phyloP scores from a whole-genome alignment of 2,329 filamentous ascomycete species.

The Myriangium duriaei region DNA sequence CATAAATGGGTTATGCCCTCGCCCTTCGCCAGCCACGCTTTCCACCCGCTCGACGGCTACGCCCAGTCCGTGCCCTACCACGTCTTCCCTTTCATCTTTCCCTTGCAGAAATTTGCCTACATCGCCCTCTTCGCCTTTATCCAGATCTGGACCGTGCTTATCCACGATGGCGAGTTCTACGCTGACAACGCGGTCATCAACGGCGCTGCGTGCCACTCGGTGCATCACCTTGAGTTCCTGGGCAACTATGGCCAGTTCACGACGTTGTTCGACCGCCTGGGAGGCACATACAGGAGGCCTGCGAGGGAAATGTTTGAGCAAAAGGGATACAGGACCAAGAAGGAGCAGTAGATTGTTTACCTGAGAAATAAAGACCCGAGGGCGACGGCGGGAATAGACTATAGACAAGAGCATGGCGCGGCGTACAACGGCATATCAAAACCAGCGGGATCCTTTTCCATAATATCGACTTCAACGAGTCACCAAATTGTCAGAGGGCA shows the following conservation, averaged over 20 bases:
- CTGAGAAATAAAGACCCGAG: not conserved
- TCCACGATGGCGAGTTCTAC: slow-evolving; percentile 90
- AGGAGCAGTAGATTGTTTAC: slow-evolving; percentile 3
- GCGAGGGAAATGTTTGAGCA: slow-evolving; percentile 9
- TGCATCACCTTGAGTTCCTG: slow-evolving; percentile 80
- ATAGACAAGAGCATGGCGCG: not conserved
- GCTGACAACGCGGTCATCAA: slow-evolving; percentile 86
- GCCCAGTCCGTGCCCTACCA: slow-evolving; percentile 85
- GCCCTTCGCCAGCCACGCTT: slow-evolving; percentile 82
- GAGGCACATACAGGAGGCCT: slow-evolving; percentile 75
- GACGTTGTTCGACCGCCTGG: slow-evolving; percentile 79
- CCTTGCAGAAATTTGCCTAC: slow-evolving; percentile 81
- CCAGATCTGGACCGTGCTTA: slow-evolving; percentile 95
- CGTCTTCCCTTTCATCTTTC: slow-evolving; percentile 83
- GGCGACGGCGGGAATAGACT: too few relatives aligned
- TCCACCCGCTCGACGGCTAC: slow-evolving; percentile 89
- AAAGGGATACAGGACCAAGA: slow-evolving; percentile 4
- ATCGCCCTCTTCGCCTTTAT: slow-evolving; percentile 80
- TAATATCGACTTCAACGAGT: too few relatives aligned
- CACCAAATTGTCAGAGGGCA: too few relatives aligned
- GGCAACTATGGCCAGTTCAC: slow-evolving; percentile 95
- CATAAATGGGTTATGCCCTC: slow-evolving; percentile 99
- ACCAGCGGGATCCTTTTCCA: too few relatives aligned
- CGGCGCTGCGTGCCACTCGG: slow-evolving; percentile 83
- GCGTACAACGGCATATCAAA: too few relatives aligned